Evolutionary conservation across 139 green algal genomes (phyloP).

Genomic region (Nannochloris sp.): DNA sequence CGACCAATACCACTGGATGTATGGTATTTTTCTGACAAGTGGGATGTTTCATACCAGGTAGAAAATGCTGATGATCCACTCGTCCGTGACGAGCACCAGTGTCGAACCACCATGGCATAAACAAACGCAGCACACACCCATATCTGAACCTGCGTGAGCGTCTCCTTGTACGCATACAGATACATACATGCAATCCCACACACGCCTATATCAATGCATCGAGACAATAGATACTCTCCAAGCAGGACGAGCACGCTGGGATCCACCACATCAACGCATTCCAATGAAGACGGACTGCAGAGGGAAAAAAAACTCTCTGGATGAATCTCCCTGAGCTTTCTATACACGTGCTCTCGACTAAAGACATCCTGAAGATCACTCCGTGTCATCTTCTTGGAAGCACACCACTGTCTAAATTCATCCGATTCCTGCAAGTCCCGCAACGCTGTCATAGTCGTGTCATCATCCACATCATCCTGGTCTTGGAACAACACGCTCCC

Average conservation of each 20-base stretch:
- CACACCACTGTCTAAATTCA: not conserved
- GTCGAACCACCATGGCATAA: too few relatives aligned
- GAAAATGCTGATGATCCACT: not conserved
- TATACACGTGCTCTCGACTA: not conserved
- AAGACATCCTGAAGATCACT: not conserved
- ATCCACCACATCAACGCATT: not conserved
- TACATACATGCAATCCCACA: not conserved
- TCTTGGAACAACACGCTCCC: not conserved
- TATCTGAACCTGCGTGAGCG: not conserved
- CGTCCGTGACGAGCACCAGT: too few relatives aligned
- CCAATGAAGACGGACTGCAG: not conserved
- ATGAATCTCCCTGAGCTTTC: slow-evolving; percentile 1
- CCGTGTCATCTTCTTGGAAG: not conserved
- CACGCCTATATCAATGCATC: slow-evolving; percentile 1
- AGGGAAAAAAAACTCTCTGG: slow-evolving; percentile 1
- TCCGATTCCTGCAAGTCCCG: not conserved
- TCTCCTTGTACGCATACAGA: not conserved
- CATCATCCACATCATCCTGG: not conserved
- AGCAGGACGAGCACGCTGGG: not conserved
- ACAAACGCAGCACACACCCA: not conserved
- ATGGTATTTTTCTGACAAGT: not conserved
- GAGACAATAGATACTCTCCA: slow-evolving; percentile 3
- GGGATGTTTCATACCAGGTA: slow-evolving; percentile 7
- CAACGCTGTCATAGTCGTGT: not conserved
- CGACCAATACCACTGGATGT: not conserved